Evolutionary conservation across 352 stramenopile species (phyloP).

Genomic region (Pythium myriotylum): DNA sequence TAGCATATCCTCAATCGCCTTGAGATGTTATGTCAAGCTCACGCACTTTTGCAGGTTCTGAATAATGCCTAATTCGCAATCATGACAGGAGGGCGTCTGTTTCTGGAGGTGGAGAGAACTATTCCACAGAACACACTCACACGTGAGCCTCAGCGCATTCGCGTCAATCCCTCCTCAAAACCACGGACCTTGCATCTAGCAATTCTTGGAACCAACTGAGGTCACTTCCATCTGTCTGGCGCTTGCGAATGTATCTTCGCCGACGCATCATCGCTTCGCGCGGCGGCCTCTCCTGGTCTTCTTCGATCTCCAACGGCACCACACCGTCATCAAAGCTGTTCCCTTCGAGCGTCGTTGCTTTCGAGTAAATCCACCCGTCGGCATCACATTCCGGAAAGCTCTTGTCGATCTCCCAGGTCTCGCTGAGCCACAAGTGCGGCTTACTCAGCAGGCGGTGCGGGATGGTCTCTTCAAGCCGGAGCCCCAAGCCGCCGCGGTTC

Average conservation of each 20-base stretch:
- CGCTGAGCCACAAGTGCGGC: conserved; percentile 66
- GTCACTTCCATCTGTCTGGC: conserved; percentile 71
- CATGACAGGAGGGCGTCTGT: conserved; percentile 73
- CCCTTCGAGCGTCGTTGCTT: background rate
- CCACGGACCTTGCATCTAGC: conserved; percentile 67
- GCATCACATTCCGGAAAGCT: conserved; percentile 53
- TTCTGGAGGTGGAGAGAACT: conserved; percentile 68
- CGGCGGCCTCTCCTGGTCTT: conserved; percentile 5
- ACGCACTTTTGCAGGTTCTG: conserved; percentile 59
- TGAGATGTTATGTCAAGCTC: background rate
- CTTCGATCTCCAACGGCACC: conserved; percentile 7
- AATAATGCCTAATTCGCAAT: conserved; percentile 62
- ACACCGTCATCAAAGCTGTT: conserved; percentile 8
- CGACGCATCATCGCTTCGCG: conserved; percentile 47
- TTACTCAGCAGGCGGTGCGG: conserved; percentile 68
- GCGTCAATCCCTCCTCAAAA: background rate
- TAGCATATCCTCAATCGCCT: background rate
- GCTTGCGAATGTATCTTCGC: conserved; percentile 58
- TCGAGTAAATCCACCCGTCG: conserved; percentile 75
- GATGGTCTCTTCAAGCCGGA: conserved; percentile 63
- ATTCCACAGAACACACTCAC: conserved; percentile 11
- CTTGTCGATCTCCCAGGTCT: conserved; percentile 62
- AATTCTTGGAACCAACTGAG: conserved; percentile 86
- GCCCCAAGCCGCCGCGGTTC: conserved; percentile 62
- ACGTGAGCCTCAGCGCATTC: too few species aligned